A percentile compares a stretch with the other conserved stretches of the same genome.
These are phyloP conservation scores for Reticulascus tulasneorum DNA, from an alignment of 2,329 filamentous ascomycete species.

Conservation along the genomic window DNA sequence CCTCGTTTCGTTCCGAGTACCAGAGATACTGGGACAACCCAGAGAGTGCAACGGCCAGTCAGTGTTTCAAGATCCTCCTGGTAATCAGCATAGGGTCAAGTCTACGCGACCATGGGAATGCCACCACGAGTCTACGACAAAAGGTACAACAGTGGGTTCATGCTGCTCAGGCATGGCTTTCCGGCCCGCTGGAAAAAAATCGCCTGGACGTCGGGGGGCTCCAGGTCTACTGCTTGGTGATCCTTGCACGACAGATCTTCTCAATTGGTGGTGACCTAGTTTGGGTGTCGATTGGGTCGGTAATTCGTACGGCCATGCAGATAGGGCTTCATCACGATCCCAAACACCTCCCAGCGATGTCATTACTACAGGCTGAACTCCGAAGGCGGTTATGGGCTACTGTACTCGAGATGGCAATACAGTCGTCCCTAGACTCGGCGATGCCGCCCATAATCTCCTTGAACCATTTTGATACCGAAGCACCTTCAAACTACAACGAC, in stretches of 20 bases:
- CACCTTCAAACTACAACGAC: constrained; percentile 32
- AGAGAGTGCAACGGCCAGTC: constrained; percentile 14
- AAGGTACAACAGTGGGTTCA: constrained; percentile 34
- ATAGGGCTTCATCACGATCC: constrained; percentile 42
- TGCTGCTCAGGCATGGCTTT: constrained; percentile 36
- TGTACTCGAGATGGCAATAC: constrained; percentile 34
- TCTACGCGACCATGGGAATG: constrained; percentile 22
- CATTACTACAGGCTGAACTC: constrained; percentile 30
- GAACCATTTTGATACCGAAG: constrained; percentile 34
- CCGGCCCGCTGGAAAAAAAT: constrained; percentile 33
- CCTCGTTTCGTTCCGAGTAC: constrained; percentile 49
- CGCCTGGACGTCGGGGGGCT: constrained; percentile 26
- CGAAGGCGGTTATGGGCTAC: constrained; percentile 40
- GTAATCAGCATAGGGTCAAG: constrained; percentile 37
- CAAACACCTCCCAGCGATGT: constrained; percentile 28
- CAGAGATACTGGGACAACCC: constrained; percentile 38
- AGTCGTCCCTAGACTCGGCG: constrained; percentile 33
- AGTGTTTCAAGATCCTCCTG: constrained; percentile 33
- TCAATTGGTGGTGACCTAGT: constrained; percentile 35
- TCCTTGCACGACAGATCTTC: constrained; percentile 36
- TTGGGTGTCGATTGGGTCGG: constrained; percentile 37
- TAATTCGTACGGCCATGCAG: constrained; percentile 39
- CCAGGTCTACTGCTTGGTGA: constrained; percentile 34
- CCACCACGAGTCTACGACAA: constrained; percentile 38
- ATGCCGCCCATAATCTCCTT: constrained; percentile 34